Base-by-base conservation (phyloP, 352 stramenopile genomes). In the Phytophthora pseudosyringae region DNA sequence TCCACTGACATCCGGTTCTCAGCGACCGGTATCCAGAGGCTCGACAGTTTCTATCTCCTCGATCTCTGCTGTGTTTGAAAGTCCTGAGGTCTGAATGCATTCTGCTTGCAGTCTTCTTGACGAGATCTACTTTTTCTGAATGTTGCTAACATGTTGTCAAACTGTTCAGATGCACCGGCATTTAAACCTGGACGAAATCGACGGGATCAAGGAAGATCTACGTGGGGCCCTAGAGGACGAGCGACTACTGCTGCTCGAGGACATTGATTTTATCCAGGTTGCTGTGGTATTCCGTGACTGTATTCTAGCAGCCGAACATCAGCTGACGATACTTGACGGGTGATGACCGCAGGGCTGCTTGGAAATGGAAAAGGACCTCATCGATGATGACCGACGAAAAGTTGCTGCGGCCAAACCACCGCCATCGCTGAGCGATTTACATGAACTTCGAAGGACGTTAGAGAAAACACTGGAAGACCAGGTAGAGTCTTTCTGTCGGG, bases 291-390 rank as follows among this genome's bases (percentile, higher is more conserved):
- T 45, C 21, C 16, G 13, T 21, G 10, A 4, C 41, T 59, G 15
- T 16, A 11, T 51, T 49, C 2, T 29, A 47, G n/a, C 33, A 8
- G 18, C 16, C 18, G 4, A 12, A 40, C n/a, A 40, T 16, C 2
- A 55, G 10, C 39, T 25, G 15, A 43, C 6, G 25, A 33, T 5
- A 2, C 45, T 25, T 7, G 45, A 28, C 18, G 28, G 25, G 16
- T 5, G 15, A 15, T 40, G 21, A 55, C 28, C 13, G 12, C 43
- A 94, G 85, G 69, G 82, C 25, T 94, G 86, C 47, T 72, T 94
- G 16, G 86, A 94, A 67, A 94, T 94, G 86, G 86, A 94, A 49
- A 81, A 94, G 45, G 86, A 93, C 58, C 67, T 94, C 13, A 83
- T 94, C 21, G 83, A 93, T 33, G 83, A 91, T 21, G 86, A 94